A percentile compares a stretch with the other conserved stretches of the same genome.
Evolutionary conservation across 257 asterid species (phyloP).

Genomic region (Scutellaria barbata): DNA sequence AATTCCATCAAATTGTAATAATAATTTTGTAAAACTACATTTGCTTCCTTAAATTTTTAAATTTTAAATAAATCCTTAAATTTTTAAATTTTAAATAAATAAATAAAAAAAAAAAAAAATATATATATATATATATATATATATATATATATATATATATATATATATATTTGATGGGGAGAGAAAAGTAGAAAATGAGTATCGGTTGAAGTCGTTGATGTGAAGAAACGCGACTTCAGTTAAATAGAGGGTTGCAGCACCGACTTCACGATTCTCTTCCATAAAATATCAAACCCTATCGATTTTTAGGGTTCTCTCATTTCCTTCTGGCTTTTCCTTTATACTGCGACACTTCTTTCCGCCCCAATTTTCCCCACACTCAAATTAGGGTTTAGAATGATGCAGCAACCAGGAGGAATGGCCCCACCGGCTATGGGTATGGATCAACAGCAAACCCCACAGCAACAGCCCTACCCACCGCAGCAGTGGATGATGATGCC

Average conservation of each 20-base stretch:
- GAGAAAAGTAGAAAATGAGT: neutral
- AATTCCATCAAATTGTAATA: too few relatives aligned
- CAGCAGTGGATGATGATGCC: slow-evolving; percentile 64
- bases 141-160: too few relatives aligned
- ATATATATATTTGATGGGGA: too few relatives aligned
- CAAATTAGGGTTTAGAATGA: slow-evolving; percentile 54
- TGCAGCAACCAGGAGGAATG: slow-evolving; percentile 81
- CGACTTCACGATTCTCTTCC: slow-evolving; percentile 13
- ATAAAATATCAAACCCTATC: slow-evolving; percentile 47
- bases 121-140: too few relatives aligned
- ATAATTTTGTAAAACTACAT: too few relatives aligned
- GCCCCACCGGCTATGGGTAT: slow-evolving; percentile 61
- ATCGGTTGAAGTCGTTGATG: neutral
- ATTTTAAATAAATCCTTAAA: too few relatives aligned
- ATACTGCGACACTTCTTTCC: neutral
- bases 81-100: too few relatives aligned
- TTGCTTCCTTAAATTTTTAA: too few relatives aligned
- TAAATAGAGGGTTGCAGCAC: slow-evolving; percentile 17
- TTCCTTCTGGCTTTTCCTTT: neutral
- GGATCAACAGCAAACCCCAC: slow-evolving; percentile 68
- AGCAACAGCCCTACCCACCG: slow-evolving; percentile 53
- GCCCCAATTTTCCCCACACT: slow-evolving; percentile 15
- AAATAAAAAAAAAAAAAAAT: too few relatives aligned
- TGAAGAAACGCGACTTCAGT: slow-evolving; percentile 30
- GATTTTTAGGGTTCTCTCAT: slow-evolving; percentile 35